These are phyloP conservation scores for Leucoagaricus sp. DNA, from an alignment of 1,284 basidiomycete genomes.

Conservation along the genomic window DNA sequence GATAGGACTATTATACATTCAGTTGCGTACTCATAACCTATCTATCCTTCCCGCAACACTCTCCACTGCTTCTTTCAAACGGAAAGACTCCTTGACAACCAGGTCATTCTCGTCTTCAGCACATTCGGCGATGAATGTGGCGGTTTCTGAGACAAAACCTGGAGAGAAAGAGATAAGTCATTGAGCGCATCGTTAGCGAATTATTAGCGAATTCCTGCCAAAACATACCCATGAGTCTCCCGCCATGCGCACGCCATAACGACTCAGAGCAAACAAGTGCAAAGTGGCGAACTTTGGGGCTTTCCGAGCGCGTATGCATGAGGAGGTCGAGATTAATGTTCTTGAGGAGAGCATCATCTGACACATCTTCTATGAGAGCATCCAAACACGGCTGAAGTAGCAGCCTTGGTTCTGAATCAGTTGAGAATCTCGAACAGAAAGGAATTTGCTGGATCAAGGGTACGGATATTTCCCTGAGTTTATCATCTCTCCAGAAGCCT, in stretches of 20 bases:
- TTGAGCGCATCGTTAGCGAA: neutral
- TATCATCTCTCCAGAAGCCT: conserved; percentile 91
- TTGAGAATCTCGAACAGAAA: conserved; percentile 41
- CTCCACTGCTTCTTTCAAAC: conserved; percentile 68
- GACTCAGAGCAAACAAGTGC: conserved; percentile 71
- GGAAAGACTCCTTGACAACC: conserved; percentile 67
- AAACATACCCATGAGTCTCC: conserved; percentile 65
- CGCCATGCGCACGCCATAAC: conserved; percentile 81
- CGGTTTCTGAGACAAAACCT: conserved; percentile 77
- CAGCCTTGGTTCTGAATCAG: conserved; percentile 35
- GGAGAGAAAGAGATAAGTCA: conserved; percentile 13
- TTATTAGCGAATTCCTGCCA: neutral
- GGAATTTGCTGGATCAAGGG: conserved; percentile 68
- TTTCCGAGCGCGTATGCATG: conserved; percentile 85
- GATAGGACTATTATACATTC: conserved; percentile 4
- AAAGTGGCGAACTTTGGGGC: conserved; percentile 62
- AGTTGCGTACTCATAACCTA: conserved; percentile 37
- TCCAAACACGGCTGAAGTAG: conserved; percentile 50
- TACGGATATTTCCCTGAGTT: conserved; percentile 62
- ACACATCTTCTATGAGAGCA: conserved; percentile 55
- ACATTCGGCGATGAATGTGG: conserved; percentile 82
- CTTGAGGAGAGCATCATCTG: conserved; percentile 74
- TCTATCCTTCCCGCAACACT: conserved; percentile 66
- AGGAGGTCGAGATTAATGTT: conserved; percentile 82
- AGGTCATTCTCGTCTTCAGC: conserved; percentile 82